phyloP scores from a whole-genome alignment of 805 yeast species.

The Yamadazyma endophytica region DNA sequence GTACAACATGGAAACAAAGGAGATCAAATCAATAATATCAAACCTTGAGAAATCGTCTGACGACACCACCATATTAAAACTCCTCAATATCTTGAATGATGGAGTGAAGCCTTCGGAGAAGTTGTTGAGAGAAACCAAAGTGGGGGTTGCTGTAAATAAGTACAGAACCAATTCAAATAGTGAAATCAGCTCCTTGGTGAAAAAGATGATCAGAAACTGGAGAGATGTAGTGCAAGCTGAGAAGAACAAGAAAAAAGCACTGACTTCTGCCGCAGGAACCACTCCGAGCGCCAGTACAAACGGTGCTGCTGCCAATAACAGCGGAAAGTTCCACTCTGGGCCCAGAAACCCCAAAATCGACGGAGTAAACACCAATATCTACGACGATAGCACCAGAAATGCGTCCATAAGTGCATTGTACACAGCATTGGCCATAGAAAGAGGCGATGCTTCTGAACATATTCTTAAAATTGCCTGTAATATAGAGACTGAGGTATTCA shows the following conservation, averaged over 20 bases:
- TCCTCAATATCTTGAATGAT: slow-evolving; percentile 59
- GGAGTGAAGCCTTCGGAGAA: slow-evolving; percentile 83
- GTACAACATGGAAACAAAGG: slow-evolving; percentile 59
- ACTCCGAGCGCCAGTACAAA: slow-evolving; percentile 2
- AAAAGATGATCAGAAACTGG: slow-evolving; percentile 82
- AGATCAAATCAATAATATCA: slow-evolving; percentile 63
- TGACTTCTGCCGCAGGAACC: slow-evolving; percentile 9
- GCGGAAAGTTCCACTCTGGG: slow-evolving; percentile 39
- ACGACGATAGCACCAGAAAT: slow-evolving; percentile 78
- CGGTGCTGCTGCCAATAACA: slow-evolving; percentile 25
- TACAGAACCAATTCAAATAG: slow-evolving; percentile 63
- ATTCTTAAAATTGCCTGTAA: slow-evolving; percentile 62
- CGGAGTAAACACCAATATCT: slow-evolving; percentile 65
- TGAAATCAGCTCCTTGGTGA: slow-evolving; percentile 70
- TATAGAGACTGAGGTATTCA: slow-evolving; percentile 70
- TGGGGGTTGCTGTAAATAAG: slow-evolving; percentile 95
- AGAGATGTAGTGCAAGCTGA: slow-evolving; percentile 78
- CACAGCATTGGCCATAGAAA: slow-evolving; percentile 83
- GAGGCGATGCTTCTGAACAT: slow-evolving; percentile 52
- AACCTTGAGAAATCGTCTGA: slow-evolving; percentile 71
- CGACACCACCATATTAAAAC: slow-evolving; percentile 57
- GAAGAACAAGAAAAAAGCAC: slow-evolving; percentile 39
- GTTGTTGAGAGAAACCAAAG: slow-evolving; percentile 85
- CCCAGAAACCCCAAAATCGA: slow-evolving; percentile 82
- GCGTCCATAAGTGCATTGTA: slow-evolving; percentile 80